These are phyloP conservation scores for Ostreobium quekettii DNA, from an alignment of 139 green algal species.

Conservation along the genomic window DNA sequence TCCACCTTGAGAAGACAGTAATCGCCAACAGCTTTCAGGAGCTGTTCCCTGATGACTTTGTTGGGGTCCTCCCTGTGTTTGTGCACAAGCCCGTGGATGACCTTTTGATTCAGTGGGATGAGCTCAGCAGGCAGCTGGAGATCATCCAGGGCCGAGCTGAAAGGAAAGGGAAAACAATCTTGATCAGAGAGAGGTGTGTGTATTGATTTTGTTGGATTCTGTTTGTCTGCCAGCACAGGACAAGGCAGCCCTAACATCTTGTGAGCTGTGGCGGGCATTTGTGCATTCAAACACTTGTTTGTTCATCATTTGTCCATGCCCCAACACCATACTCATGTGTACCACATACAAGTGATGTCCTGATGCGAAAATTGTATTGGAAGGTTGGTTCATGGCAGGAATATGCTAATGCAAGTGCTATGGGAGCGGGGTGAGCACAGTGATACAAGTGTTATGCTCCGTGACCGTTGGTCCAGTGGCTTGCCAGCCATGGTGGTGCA, in stretches of 20 bases:
- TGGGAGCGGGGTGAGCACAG: no score
- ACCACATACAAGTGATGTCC: no score
- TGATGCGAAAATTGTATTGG: no score
- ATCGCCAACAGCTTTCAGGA: slow-evolving; percentile 28
- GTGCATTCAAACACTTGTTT: background rate
- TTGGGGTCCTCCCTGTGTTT: slow-evolving; percentile 38
- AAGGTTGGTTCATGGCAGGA: no score
- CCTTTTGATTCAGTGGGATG: slow-evolving; percentile 1
- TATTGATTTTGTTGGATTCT: slow-evolving; percentile 9
- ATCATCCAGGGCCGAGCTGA: no score
- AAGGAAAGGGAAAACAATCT: background rate
- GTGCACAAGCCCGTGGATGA: slow-evolving; percentile 27
- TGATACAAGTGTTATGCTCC: no score
- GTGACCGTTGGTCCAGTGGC: no score
- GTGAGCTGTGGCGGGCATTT: background rate
- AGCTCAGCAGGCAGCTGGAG: background rate
- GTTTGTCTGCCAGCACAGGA: slow-evolving; percentile 36
- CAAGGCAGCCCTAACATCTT: background rate
- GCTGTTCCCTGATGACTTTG: slow-evolving; percentile 55
- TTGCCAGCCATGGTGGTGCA: no score
- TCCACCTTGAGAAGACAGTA: slow-evolving; percentile 4
- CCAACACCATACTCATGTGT: no score
- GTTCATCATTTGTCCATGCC: background rate
- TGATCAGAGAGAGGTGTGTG: background rate
- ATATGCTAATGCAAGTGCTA: no score